Evolutionary conservation across 139 green algal genomes (phyloP), one percentile per base, ranked within the genome.

Genomic region (Volvox africanus): DNA sequence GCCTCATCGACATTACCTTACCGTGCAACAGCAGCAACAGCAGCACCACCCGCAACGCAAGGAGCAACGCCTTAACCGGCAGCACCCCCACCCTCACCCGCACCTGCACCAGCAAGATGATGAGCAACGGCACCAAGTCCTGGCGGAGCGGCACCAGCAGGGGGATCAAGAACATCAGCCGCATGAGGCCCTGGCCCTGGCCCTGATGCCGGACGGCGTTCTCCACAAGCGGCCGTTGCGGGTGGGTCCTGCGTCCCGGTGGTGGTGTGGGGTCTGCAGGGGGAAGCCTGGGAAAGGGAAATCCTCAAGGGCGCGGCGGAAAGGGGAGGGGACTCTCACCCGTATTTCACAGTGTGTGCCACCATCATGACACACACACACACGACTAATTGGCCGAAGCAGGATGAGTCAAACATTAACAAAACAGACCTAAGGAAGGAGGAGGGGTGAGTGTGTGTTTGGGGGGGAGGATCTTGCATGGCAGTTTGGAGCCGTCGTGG

Each of bases 191-290:
- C 32, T 26, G 33, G 75, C 50, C 68, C 2, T 90, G 71, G 55
- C 68, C 50, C 20, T 90, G 73, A 26, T 67, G 68, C 86, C 86
- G 30, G 86, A 90, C 50, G 86, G 86, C 0, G 86, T 90, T 14
- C 55, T 84, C 19, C 73, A 90, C 73, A 26, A 33, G 26, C 50
- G 24, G 85, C 71, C 71, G 1, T 35, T 89, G 71, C 37, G 67
- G 85, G 85, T 89, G 71, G 21, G 85, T 73, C 21, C 21, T 73
- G 62, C 17, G 62, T 2, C 16, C 16, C 2, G 65, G 65, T 6
- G 12, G 21, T 24, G 6, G 65, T 24, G 65, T 73, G 6, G 65
- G 65, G 65, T 2, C 5, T 28, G 65, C 65, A n/a, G n/a, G 65
- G 65, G 12, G 65, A 73, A 24, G 65, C 24, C 16, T 73, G 12